Evolutionary conservation across 192 early-diverging fungal genomes (phyloP).

Genomic region (Umbelopsis vinacea): DNA sequence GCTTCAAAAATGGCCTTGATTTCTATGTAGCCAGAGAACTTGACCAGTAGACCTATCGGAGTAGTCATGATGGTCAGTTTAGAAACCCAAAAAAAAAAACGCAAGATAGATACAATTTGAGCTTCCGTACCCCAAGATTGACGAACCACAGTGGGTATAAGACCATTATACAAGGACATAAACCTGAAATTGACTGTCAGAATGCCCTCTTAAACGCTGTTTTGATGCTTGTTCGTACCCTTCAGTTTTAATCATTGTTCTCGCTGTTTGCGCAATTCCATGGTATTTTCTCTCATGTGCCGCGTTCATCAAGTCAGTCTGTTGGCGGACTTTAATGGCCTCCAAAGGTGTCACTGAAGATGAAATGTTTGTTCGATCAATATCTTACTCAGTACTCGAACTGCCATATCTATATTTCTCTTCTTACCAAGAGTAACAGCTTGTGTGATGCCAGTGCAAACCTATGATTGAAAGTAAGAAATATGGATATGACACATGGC

Average conservation of each 20-base stretch:
- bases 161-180: constrained; percentile 45
- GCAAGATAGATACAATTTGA: too few relatives aligned
- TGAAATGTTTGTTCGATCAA: background rate
- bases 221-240: constrained; percentile 28
- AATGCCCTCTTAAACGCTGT: too few relatives aligned
- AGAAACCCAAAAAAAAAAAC: too few relatives aligned
- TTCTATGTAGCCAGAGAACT: constrained; percentile 45
- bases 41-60: constrained; percentile 39
- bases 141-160: constrained; percentile 45
- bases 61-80: too few relatives aligned
- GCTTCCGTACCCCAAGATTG: constrained; percentile 47
- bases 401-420: too few relatives aligned
- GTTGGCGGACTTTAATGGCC: constrained; percentile 50
- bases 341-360: constrained; percentile 46
- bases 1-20: constrained; percentile 42
- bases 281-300: constrained; percentile 39
- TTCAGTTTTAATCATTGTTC: constrained; percentile 41
- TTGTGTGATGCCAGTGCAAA: constrained; percentile 49
- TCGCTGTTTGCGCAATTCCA: constrained; percentile 39
- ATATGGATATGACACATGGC: background rate
- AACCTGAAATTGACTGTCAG: constrained; percentile 24
- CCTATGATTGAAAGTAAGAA: background rate
- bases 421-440: constrained; percentile 44
- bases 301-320: constrained; percentile 43
- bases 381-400: background rate